Conservation (phyloP, 2,329 filamentous ascomycete genomes). For the Colletotrichum camelliae region DNA sequence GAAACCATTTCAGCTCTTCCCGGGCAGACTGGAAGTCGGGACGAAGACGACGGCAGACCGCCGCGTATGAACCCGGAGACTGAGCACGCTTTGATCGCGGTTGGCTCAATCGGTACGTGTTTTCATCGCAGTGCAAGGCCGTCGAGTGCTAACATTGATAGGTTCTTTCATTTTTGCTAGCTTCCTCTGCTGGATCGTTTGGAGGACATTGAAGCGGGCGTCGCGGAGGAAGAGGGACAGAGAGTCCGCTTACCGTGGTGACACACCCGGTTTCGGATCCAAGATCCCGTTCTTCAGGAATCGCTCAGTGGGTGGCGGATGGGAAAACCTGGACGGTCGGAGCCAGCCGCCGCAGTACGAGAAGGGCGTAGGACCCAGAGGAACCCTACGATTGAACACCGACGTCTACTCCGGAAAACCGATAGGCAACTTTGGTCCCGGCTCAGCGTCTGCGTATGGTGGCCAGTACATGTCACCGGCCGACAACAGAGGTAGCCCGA, state of each 20-base stretch:
- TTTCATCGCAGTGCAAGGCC: too few relatives aligned
- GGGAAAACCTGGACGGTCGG: constrained; percentile 34
- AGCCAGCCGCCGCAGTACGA: constrained; percentile 26
- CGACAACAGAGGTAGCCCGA: constrained; percentile 11
- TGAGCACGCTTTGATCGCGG: constrained; percentile 38
- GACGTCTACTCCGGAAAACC: constrained; percentile 24
- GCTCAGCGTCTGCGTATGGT: background rate
- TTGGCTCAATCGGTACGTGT: constrained; percentile 38
- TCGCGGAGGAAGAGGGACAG: constrained; percentile 35
- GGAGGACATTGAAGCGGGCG: constrained; percentile 45
- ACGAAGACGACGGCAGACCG: constrained; percentile 9
- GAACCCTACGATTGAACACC: constrained; percentile 26
- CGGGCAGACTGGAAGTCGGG: background rate
- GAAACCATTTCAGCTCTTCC: constrained; percentile 16
- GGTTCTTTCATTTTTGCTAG: constrained; percentile 50
- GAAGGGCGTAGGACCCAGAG: constrained; percentile 25
- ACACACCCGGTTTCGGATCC: constrained; percentile 29
- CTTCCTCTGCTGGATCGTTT: constrained; percentile 50
- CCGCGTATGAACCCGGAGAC: constrained; percentile 29
- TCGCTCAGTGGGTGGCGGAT: constrained; percentile 34
- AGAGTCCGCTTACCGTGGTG: constrained; percentile 23
- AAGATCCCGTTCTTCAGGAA: constrained; percentile 42
- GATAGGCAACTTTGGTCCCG: background rate
- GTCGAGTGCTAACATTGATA: constrained; percentile 21
- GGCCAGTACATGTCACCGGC: constrained; percentile 16